Base-by-base conservation (phyloP, 1,284 basidiomycete genomes). In the Chalciporus sp. region DNA sequence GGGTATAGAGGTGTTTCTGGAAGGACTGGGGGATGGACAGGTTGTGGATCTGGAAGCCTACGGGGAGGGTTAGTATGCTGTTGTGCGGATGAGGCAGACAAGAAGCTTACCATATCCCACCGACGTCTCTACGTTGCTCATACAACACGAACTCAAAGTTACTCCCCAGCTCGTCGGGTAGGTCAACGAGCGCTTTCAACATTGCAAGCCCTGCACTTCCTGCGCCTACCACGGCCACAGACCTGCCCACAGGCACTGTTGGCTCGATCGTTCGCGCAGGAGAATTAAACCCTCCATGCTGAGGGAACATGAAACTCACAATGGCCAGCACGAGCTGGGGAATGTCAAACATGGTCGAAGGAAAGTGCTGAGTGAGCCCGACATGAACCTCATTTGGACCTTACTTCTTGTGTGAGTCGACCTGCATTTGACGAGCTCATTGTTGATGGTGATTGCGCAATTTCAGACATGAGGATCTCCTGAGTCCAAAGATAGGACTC, bases 161-260 rank as follows among this genome's bases (percentile, higher is more conserved):
- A n/a, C 58, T 55, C 26, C 69, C 67, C 8, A 66, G 54, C 35
- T 77, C 71, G 20, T 67, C 63, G 4, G 78, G 77, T 4, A 84
- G 60, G 61, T 81, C 78, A 11, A 81, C 64, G 27, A 83, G 64
- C 7, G 75, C 75, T 62, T 80, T 81, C 28, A 85, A 66, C 60
- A 75, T 73, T 1, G 77, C 79, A 19, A 84, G 69, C 3, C 82
- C 83, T 5, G 76, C 80, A 57, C 78, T 83, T 0, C 82, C 83
- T 8, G 75, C 80, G 1, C 78, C 78, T 2, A 80, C 69, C 47
- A 85, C 76, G 8, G 76, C 82, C 46, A 85, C 77, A 1, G 76
- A 78, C 67, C 82, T 84, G 31, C 16, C 44, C 4, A 6, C 47
- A 3, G 66, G 60, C 1, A 60, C 33, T 1, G 1, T 19, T 37